phyloP scores from a whole-genome alignment of 345 rosid species.

The Eucalyptus fibrosa region DNA sequence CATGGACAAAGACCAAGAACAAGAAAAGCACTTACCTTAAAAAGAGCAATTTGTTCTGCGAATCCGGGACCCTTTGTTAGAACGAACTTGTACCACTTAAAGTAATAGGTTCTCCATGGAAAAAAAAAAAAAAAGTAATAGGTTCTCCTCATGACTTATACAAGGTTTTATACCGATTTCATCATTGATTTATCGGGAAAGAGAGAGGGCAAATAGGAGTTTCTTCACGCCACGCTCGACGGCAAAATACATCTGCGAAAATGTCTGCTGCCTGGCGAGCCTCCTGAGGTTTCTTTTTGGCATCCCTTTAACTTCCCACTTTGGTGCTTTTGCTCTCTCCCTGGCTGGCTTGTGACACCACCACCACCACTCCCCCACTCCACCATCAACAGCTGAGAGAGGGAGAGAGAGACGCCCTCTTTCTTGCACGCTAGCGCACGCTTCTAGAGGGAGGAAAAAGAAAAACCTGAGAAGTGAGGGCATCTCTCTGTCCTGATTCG shows the following conservation, averaged over 20 bases:
- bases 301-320: neutral
- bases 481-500: neutral
- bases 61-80: neutral
- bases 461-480: neutral
- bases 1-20: neutral
- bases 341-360: neutral
- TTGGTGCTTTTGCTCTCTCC: constrained; percentile 2
- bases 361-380: neutral
- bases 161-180: neutral
- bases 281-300: neutral
- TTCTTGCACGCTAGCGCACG: neutral
- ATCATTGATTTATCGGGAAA: neutral
- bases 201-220: neutral
- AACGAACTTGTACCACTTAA: neutral
- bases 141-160: neutral
- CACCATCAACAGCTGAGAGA: neutral
- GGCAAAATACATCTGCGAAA: neutral
- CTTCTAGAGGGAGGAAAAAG: neutral
- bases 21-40: neutral
- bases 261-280: neutral
- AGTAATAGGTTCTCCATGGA: neutral
- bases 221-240: neutral
- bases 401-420: neutral
- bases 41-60: neutral
- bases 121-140: neutral